Evolutionary conservation across 306 rosid species (phyloP).

Genomic region (Trifolium repens): DNA sequence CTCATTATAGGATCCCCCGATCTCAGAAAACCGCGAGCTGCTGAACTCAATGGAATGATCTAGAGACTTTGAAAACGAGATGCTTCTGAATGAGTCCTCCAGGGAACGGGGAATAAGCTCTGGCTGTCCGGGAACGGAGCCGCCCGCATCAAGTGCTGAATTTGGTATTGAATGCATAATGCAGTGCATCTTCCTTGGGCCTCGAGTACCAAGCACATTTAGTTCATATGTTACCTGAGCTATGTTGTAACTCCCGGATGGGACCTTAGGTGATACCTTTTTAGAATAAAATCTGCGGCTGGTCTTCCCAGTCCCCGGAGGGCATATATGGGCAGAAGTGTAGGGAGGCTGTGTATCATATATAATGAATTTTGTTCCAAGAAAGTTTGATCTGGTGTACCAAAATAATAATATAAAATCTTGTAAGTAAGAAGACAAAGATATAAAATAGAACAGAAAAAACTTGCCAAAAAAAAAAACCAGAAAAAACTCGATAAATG

Average conservation of each 20-base stretch:
- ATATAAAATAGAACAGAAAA: constrained; percentile 13
- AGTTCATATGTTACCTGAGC: constrained; percentile 92
- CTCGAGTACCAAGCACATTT: constrained; percentile 90
- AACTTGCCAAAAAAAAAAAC: too few species aligned
- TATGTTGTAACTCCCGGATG: constrained; percentile 86
- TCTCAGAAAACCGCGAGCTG: constrained; percentile 78
- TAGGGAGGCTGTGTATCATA: constrained; percentile 87
- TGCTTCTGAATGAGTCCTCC: constrained; percentile 76
- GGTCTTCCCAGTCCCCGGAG: constrained; percentile 72
- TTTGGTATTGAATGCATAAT: constrained; percentile 86
- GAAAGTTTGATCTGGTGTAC: constrained; percentile 83
- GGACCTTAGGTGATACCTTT: constrained; percentile 91
- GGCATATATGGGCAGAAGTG: constrained; percentile 59
- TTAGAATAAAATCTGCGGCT: constrained; percentile 89
- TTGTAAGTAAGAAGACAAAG: background rate
- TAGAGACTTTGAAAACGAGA: constrained; percentile 73
- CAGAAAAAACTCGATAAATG: background rate
- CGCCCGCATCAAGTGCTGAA: constrained; percentile 75
- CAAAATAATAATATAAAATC: constrained; percentile 26
- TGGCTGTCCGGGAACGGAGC: constrained; percentile 74
- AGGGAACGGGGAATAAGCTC: constrained; percentile 72
- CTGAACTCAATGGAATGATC: constrained; percentile 77
- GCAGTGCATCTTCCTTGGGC: constrained; percentile 96
- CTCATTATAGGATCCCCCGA: constrained; percentile 53
- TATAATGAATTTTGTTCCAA: constrained; percentile 87